Base-by-base conservation (phyloP, 176 grass and related monocot genomes). In the Aegilops speltoides region DNA sequence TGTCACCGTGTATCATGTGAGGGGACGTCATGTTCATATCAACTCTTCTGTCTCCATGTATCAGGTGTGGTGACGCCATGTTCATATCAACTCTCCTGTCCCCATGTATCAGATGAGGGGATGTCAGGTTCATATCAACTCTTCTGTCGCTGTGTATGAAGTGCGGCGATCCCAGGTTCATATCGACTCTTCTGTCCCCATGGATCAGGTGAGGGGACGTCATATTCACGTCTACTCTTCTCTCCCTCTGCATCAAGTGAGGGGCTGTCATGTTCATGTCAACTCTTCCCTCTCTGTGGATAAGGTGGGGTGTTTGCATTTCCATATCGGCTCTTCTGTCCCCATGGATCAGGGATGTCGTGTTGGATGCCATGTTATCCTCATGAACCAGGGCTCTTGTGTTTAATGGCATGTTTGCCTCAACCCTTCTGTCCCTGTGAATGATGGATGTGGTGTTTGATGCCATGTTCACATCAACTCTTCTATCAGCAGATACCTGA, bases 1-100 rank as follows among this genome's bases (percentile, higher is more conserved):
- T 64, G 57, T 89, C 81, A 16, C 81, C 31, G 10, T 84, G 87
- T 79, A 89, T 88, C 31, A 84, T 59, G 73, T 88, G 87, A 67
- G 87, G 89, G 1, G 87, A 93, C 13, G 82, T 78, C 91, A 93
- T 88, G 67, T 88, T 91, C 86, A 91, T 88, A 88, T 91, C 89
- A 76, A 91, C 75, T 71, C 87, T 89, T 33, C 65, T 79, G 13
- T 85, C 67, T 32, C 87, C 76, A 7, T 89, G 87, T 52, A 89
- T 89, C 67, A 89, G 56, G 45, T 89, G 87, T 29, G 87, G 59
- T 16, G 81, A 74, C 6, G 87, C 17, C 74, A 87, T 52, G 32
- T 87, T 87, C 86, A 87, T 87, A 82, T 87, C 86, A 57, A 87
- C 79, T 82, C 84, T 90, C 26, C 74, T 25, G 17, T 90, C 33